phyloP scores from a whole-genome alignment of 2,329 filamentous ascomycete genomes.

The Pseudogymnoascus sp. region DNA sequence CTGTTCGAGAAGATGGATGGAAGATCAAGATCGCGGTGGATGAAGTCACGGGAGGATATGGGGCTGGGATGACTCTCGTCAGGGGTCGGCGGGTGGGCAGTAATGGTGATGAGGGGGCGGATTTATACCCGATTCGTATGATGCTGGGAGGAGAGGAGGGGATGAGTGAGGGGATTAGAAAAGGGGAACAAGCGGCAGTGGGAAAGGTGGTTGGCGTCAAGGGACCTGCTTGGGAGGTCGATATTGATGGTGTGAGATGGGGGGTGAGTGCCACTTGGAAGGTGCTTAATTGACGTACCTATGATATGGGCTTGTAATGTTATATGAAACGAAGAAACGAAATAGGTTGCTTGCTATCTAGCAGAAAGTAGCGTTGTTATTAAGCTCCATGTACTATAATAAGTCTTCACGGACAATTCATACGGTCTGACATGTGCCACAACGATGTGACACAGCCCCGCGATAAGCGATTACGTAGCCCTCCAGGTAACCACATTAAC shows the following conservation, averaged over 20 bases:
- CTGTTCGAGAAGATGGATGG: constrained; percentile 21
- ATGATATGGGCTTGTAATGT: background rate
- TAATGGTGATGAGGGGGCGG: constrained; percentile 13
- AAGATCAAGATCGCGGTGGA: constrained; percentile 23
- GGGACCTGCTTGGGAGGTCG: constrained; percentile 27
- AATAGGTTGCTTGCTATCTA: background rate
- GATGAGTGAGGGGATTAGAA: constrained; percentile 18
- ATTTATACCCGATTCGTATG: constrained; percentile 16
- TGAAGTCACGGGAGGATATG: constrained; percentile 20
- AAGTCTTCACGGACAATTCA: background rate
- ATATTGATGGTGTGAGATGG: constrained; percentile 25
- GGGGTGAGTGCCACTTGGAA: constrained; percentile 29
- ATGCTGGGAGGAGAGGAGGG: constrained; percentile 26
- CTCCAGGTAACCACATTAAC: background rate
- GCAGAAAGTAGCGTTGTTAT: background rate
- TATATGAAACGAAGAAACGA: background rate
- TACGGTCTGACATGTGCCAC: background rate
- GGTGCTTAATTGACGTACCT: constrained; percentile 17
- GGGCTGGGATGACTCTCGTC: constrained; percentile 23
- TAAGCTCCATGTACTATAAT: background rate
- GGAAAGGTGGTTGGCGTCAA: constrained; percentile 26
- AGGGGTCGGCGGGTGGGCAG: constrained; percentile 20
- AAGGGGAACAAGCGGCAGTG: constrained; percentile 19
- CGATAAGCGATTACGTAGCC: constrained; percentile 7
- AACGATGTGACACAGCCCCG: background rate